Conservation (phyloP, 495 filamentous ascomycete genomes). For the Xylaria intraflava region DNA sequence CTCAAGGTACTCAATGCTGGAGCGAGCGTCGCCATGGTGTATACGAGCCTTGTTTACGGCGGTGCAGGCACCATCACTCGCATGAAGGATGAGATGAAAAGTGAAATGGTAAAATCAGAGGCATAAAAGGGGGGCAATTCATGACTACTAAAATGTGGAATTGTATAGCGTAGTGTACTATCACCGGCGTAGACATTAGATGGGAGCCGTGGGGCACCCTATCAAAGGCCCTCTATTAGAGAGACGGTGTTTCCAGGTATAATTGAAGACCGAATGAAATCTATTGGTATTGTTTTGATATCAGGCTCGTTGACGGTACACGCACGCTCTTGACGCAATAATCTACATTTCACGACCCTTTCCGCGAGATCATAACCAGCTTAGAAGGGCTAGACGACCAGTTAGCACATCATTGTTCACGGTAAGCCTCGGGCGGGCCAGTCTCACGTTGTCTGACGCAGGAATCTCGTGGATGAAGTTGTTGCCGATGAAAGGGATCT, state of each 20-base stretch:
- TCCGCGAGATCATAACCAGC: not conserved
- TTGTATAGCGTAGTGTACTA: slow-evolving; percentile 9
- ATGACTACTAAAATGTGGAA: not conserved
- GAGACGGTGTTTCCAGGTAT: slow-evolving; percentile 2
- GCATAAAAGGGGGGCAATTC: slow-evolving; percentile 5
- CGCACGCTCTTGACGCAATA: slow-evolving; percentile 14
- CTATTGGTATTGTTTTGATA: slow-evolving; percentile 25
- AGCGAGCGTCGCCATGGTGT: slow-evolving; percentile 81
- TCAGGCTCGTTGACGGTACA: slow-evolving; percentile 17
- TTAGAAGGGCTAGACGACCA: slow-evolving; percentile 40
- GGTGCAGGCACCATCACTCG: slow-evolving; percentile 79
- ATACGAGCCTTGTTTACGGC: slow-evolving; percentile 73
- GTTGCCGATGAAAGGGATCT: slow-evolving; percentile 45
- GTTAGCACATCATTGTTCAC: not conserved
- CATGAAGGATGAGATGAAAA: slow-evolving; percentile 79
- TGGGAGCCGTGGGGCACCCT: not conserved
- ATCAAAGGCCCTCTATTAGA: not conserved
- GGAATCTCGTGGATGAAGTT: slow-evolving; percentile 47
- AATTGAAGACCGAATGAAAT: slow-evolving; percentile 16
- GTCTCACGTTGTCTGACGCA: slow-evolving; percentile 53
- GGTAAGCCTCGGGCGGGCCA: not conserved
- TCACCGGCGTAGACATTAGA: slow-evolving; percentile 17
- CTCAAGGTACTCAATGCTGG: slow-evolving; percentile 73
- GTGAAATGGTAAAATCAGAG: slow-evolving; percentile 23
- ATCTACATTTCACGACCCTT: not conserved